Percentiles rank a stretch among this genome's conserved stretches.
Conservation (phyloP, 2,329 filamentous ascomycete genomes). For the Cladobotryum mycophilum region DNA sequence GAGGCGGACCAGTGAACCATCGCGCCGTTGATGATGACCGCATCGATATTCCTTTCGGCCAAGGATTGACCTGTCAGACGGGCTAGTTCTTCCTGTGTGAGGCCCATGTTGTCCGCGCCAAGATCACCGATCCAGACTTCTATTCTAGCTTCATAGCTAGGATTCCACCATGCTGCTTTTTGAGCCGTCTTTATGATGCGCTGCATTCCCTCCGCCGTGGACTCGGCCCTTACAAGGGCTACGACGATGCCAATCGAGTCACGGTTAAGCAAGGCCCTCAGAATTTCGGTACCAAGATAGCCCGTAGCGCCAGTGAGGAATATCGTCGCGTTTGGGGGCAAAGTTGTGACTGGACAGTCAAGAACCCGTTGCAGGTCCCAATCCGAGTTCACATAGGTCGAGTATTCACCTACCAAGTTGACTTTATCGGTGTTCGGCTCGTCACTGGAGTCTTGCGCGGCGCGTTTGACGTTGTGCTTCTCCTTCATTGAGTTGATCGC, state of each 20-base stretch:
- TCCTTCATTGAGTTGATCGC: slow-evolving; percentile 1
- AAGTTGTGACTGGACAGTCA: too few relatives aligned
- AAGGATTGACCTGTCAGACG: background rate
- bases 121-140: background rate
- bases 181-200: background rate
- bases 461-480: background rate
- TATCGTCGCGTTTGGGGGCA: background rate
- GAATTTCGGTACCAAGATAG: background rate
- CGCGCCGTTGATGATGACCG: background rate
- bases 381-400: too few relatives aligned
- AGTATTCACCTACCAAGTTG: too few relatives aligned
- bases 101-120: background rate
- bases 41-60: background rate
- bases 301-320: background rate
- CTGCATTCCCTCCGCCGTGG: background rate
- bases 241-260: background rate
- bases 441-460: background rate
- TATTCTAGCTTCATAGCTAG: background rate
- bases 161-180: background rate
- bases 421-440: background rate
- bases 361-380: too few relatives aligned
- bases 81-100: background rate
- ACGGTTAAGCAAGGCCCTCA: background rate
- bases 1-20: background rate
- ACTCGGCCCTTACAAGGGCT: background rate